These are phyloP conservation scores for Corniculantispora saksenae DNA, from an alignment of 2,329 filamentous ascomycete genomes.

Conservation along the genomic window DNA sequence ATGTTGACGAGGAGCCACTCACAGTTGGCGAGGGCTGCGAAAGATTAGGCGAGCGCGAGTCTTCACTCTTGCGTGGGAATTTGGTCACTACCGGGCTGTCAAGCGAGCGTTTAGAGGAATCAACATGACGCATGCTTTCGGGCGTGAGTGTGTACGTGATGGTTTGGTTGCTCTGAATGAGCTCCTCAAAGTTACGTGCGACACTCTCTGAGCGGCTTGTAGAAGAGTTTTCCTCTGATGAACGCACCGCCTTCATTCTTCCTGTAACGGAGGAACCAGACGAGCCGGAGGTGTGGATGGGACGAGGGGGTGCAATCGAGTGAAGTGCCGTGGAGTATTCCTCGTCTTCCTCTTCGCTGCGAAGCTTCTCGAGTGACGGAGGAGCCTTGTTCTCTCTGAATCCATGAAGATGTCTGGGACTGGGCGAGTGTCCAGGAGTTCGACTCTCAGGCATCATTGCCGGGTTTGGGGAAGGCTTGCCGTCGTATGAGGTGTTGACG, in stretches of 20 bases:
- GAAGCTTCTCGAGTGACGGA: conserved; percentile 7
- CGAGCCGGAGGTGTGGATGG: conserved; percentile 52
- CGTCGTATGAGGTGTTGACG: conserved; percentile 18
- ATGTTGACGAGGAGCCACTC: conserved; percentile 4
- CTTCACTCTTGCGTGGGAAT: conserved; percentile 49
- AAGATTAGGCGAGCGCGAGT: conserved; percentile 41
- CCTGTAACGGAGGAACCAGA: conserved; percentile 51
- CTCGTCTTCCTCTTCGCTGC: conserved; percentile 31
- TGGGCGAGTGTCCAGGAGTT: conserved; percentile 7
- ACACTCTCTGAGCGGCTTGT: conserved; percentile 56
- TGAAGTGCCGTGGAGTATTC: conserved; percentile 8
- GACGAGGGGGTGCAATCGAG: conserved; percentile 31
- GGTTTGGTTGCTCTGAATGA: conserved; percentile 80
- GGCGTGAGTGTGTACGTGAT: conserved; percentile 82
- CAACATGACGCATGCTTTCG: conserved; percentile 74
- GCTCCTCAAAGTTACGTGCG: conserved; percentile 71
- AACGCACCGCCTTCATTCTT: conserved; percentile 55
- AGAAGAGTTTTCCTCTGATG: conserved; percentile 57
- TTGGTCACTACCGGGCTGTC: conserved; percentile 45
- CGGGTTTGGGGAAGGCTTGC: conserved; percentile 12
- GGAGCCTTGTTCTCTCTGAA: conserved; percentile 7
- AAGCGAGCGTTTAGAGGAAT: conserved; percentile 49
- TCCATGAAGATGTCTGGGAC: conserved; percentile 4
- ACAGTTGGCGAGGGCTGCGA: conserved; percentile 45
- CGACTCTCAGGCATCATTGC: not conserved